These are phyloP conservation scores for Boletus subluridellus DNA, from an alignment of 1,284 basidiomycete species.

Conservation along the genomic window DNA sequence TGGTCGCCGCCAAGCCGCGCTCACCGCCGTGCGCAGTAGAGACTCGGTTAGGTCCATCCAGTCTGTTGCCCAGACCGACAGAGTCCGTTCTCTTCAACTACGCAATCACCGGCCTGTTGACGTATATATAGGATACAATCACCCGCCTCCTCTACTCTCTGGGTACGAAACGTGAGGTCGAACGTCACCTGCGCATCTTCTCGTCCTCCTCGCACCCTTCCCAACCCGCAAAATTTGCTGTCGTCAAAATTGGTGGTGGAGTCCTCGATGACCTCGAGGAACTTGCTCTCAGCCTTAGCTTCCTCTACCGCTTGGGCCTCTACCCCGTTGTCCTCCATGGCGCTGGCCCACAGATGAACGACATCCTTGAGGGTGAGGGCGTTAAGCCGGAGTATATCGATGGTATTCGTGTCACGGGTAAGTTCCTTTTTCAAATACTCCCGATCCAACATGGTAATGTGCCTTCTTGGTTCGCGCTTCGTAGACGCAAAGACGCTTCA, in stretches of 20 bases:
- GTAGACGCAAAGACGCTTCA: slow-evolving; percentile 87
- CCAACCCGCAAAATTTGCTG: slow-evolving; percentile 86
- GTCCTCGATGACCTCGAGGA: slow-evolving; percentile 89
- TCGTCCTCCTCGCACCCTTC: slow-evolving; percentile 82
- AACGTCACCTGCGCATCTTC: slow-evolving; percentile 94
- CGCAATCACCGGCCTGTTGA: slow-evolving; percentile 3
- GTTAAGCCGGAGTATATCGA: slow-evolving; percentile 93
- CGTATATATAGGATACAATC: slow-evolving; percentile 72
- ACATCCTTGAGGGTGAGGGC: slow-evolving; percentile 85
- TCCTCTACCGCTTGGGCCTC: slow-evolving; percentile 89
- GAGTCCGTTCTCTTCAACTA: slow-evolving; percentile 23
- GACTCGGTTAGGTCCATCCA: slow-evolving; percentile 29
- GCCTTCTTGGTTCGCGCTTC: not conserved
- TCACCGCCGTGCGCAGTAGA: slow-evolving; percentile 40
- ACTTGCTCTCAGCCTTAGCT: slow-evolving; percentile 87
- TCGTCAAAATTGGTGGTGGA: slow-evolving; percentile 92
- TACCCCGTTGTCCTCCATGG: slow-evolving; percentile 95
- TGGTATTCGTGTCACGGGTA: slow-evolving; percentile 90
- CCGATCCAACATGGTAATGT: not conserved
- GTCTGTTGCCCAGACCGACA: slow-evolving; percentile 35
- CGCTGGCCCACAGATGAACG: slow-evolving; percentile 91
- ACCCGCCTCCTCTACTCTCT: slow-evolving; percentile 92
- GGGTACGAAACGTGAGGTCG: slow-evolving; percentile 92
- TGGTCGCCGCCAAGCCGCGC: slow-evolving; percentile 46
- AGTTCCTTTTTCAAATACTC: slow-evolving; percentile 23